These are phyloP conservation scores for Cladosporium sp. DNA, from an alignment of 2,329 filamentous ascomycete genomes.

Conservation along the genomic window DNA sequence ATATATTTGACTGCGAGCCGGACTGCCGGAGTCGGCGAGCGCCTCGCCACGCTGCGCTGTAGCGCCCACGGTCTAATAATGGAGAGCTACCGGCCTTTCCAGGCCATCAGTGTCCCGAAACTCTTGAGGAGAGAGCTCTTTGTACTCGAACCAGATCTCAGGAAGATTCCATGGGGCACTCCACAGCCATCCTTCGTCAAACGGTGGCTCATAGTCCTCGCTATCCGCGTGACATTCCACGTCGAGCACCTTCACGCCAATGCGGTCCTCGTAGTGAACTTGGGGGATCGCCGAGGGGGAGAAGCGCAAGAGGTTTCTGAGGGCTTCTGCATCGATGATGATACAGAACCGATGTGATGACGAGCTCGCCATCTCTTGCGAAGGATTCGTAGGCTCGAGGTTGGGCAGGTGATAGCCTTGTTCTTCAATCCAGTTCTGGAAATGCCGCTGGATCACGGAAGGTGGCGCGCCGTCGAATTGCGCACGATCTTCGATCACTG, in stretches of 20 bases:
- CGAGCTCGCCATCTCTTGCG: too few species aligned
- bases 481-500: too few species aligned
- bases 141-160: neutral
- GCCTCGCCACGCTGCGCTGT: neutral
- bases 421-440: too few species aligned
- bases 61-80: neutral
- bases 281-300: too few species aligned
- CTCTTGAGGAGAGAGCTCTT: neutral
- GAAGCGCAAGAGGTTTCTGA: too few species aligned
- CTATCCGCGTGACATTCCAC: neutral
- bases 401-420: too few species aligned
- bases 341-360: too few species aligned
- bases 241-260: constrained; percentile 3
- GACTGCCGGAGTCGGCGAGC: neutral
- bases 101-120: neutral
- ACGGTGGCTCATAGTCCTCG: neutral
- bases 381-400: too few species aligned
- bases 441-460: too few species aligned
- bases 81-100: neutral
- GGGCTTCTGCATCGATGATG: too few species aligned
- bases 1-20: too few species aligned
- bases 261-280: neutral
- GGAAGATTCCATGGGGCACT: neutral
- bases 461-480: too few species aligned
- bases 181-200: constrained; percentile 2